Conservation (phyloP, 2,329 filamentous ascomycete genomes). For the Cryphonectria naterciae region DNA sequence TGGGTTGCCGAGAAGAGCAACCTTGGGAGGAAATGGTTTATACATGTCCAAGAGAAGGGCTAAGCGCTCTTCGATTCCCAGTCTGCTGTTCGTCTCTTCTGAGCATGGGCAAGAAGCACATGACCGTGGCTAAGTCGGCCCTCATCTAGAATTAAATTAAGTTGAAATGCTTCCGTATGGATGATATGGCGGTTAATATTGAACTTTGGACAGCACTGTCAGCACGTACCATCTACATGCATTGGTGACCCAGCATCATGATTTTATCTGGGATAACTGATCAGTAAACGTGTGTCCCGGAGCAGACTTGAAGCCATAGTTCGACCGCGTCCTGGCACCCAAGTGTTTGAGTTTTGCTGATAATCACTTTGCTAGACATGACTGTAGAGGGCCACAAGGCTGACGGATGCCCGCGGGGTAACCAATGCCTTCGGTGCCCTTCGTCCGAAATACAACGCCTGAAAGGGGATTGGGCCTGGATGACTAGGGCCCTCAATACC, state of each 20-base stretch:
- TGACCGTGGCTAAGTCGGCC: background rate
- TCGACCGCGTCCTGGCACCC: background rate
- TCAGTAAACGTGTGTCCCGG: background rate
- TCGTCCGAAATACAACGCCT: slow-evolving; percentile 15
- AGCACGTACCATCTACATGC: background rate
- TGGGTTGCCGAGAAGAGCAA: background rate
- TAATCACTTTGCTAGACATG: background rate
- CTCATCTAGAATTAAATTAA: background rate
- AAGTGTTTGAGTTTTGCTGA: background rate
- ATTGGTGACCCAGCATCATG: background rate
- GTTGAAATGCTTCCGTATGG: background rate
- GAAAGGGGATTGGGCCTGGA: background rate
- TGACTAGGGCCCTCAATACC: slow-evolving; percentile 4
- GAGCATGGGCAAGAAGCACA: background rate
- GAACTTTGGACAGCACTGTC: background rate
- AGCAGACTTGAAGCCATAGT: background rate
- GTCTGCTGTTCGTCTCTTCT: background rate
- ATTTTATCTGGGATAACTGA: background rate
- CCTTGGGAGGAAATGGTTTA: background rate
- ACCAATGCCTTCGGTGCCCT: slow-evolving; percentile 5
- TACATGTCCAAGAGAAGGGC: background rate
- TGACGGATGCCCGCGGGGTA: background rate
- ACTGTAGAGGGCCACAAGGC: background rate
- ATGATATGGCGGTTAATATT: background rate
- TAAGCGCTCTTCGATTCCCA: background rate